These are phyloP conservation scores for Cenchrus purpureus DNA, from an alignment of 176 grass and related monocot species.

Conservation along the genomic window DNA sequence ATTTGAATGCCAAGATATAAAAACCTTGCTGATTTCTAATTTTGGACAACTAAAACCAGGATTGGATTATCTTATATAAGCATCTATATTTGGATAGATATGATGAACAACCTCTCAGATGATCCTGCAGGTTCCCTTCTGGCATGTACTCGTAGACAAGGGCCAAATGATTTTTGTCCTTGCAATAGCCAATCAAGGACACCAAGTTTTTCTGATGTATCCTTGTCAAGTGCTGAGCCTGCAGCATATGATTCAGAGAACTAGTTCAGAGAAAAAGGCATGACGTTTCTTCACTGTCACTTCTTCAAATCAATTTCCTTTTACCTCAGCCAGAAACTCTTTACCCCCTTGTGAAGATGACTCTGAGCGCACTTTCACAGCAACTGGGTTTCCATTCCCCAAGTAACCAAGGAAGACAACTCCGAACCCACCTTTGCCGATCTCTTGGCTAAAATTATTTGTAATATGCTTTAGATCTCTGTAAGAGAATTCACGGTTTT, in stretches of 20 bases:
- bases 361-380: constrained; percentile 58
- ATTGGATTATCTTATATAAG: neutral
- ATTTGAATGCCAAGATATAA: constrained; percentile 12
- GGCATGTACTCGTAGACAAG: constrained; percentile 60
- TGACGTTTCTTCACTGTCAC: neutral
- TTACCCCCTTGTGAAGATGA: constrained; percentile 53
- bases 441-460: constrained; percentile 52
- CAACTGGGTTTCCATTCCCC: constrained; percentile 58
- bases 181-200: constrained; percentile 70
- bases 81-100: constrained; percentile 12
- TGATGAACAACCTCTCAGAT: constrained; percentile 54
- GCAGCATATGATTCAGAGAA: constrained; percentile 15
- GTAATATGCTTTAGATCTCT: constrained; percentile 62
- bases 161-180: constrained; percentile 45
- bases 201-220: constrained; percentile 79
- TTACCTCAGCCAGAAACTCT: constrained; percentile 75
- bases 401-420: constrained; percentile 60
- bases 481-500: constrained; percentile 62
- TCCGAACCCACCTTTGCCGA: constrained; percentile 75
- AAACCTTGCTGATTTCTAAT: constrained; percentile 11
- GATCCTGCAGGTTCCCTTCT: constrained; percentile 44
- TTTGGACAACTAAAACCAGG: neutral
- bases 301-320: constrained; percentile 19
- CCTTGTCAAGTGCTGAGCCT: constrained; percentile 60
- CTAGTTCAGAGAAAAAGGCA: neutral